Base-by-base conservation (phyloP, 371 early-diverging fungal species). In the Vairimorpha necatrix region DNA sequence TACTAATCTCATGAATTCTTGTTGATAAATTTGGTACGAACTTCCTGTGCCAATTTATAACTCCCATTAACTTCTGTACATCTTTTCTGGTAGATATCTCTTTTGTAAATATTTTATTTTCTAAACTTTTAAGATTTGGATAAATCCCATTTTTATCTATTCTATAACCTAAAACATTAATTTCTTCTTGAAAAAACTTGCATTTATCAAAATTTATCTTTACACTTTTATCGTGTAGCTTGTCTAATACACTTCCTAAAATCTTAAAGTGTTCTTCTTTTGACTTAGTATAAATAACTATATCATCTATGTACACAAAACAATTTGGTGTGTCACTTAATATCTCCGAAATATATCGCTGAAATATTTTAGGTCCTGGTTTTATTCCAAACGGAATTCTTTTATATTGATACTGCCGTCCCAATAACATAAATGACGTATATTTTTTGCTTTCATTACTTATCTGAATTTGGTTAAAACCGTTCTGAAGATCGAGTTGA, bases 381-480 rank as follows among this genome's bases (percentile, higher is more conserved):
- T 63, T 63, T 63, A 63, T 63, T 38, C 63, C 33, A n/a, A 63
- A 63, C 2, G 63, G 63, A 2, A 63, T 2, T 63, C 63, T 2
- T 63, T 38, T 33, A 20, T 63, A 63, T 38, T 38, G 33, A 63
- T 63, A 63, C 38, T 63, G 38, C 16, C 81, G 78, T 0, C 50
- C 22, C 20, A 50, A 28, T 0, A 77, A 71, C 16, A 78, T 69
- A 58, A 87, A 87, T 0, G 83, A 86, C 0, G 86, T 84, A n/a
- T 83, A 79, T 30, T 83, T 48, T 0, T 53, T 65, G 14, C 70
- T 71, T 2, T 42, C 70, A 4, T 72, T 53, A 1, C 75, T 0
- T 9, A 36, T 85, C 68, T 0, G 67, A n/a, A 86, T 67, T 72
- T 88, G 85, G 80, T 63, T 36, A 36, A 63, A 63, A 14, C 63